Conservation (phyloP, 306 rosid species). For the Vicia sativa region DNA sequence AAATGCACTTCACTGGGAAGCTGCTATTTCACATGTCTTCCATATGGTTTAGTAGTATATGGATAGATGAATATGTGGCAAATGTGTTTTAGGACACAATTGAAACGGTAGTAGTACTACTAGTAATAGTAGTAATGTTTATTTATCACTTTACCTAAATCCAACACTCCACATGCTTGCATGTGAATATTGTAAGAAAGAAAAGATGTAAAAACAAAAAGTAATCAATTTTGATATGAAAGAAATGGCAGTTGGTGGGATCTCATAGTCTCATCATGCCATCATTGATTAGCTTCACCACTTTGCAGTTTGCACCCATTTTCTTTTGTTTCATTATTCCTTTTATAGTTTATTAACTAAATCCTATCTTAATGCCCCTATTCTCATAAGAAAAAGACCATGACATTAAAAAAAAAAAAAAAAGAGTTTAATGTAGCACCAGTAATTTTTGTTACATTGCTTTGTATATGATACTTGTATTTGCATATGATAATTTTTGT, state of each 20-base stretch:
- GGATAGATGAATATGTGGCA: slow-evolving; percentile 20
- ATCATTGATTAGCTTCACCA: slow-evolving; percentile 55
- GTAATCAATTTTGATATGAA: slow-evolving; percentile 31
- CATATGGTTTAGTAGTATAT: slow-evolving; percentile 30
- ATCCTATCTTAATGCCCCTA: neutral
- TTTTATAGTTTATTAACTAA: slow-evolving; percentile 13
- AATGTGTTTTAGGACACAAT: slow-evolving; percentile 30
- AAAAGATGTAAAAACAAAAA: slow-evolving; percentile 8
- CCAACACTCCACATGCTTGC: slow-evolving; percentile 64
- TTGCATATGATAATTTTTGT: too few species aligned
- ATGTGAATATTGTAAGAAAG: slow-evolving; percentile 61
- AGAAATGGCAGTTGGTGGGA: slow-evolving; percentile 61
- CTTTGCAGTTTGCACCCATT: slow-evolving; percentile 58
- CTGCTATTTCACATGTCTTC: slow-evolving; percentile 76
- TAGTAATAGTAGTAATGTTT: slow-evolving; percentile 23
- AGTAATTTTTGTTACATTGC: neutral
- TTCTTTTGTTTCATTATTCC: slow-evolving; percentile 42
- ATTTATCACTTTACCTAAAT: slow-evolving; percentile 32
- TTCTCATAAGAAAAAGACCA: too few species aligned
- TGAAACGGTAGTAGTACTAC: slow-evolving; percentile 16
- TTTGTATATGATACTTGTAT: neutral
- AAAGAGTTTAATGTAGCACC: neutral
- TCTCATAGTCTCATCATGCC: slow-evolving; percentile 40
- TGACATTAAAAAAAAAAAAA: too few species aligned
- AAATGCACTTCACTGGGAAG: slow-evolving; percentile 60